Evolutionary conservation across 148 eudicot species (phyloP).

Genomic region (Amaranthus palmeri): DNA sequence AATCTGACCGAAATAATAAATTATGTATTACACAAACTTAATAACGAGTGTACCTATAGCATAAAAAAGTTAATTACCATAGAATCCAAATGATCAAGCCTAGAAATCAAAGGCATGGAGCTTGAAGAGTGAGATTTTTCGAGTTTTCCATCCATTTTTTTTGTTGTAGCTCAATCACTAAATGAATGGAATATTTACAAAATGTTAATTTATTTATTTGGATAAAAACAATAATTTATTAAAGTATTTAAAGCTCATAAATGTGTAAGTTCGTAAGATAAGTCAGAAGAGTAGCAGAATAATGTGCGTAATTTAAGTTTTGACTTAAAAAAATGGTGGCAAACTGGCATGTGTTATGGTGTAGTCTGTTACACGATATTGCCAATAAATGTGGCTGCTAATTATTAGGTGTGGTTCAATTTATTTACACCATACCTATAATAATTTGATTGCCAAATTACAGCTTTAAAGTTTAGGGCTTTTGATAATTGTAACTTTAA

Average conservation of each 20-base stretch:
- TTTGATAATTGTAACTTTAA: too few relatives aligned
- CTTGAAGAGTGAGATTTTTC: conserved; percentile 15
- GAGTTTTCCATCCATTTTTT: conserved; percentile 3
- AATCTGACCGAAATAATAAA: neutral
- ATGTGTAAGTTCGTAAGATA: neutral
- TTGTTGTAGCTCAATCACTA: neutral
- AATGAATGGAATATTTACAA: neutral
- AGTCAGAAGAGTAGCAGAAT: conserved; percentile 2
- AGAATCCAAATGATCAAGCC: conserved; percentile 42
- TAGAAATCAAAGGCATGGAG: conserved; percentile 30
- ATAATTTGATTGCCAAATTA: too few relatives aligned
- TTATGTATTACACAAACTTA: neutral
- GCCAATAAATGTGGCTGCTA: conserved; percentile 11
- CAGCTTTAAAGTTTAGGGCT: too few relatives aligned
- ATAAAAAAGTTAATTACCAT: conserved; percentile 19
- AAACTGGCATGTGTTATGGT: conserved; percentile 30
- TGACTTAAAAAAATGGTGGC: conserved; percentile 12
- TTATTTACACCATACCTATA: neutral
- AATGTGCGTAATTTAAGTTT: conserved; percentile 25
- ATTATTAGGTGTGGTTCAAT: neutral
- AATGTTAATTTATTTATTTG: neutral
- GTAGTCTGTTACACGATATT: conserved; percentile 15
- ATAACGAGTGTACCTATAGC: too few relatives aligned
- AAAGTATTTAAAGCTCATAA: neutral
- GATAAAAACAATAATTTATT: neutral